These are phyloP conservation scores for Dryas alaskensis DNA, from an alignment of 306 rosid species.

Conservation along the genomic window DNA sequence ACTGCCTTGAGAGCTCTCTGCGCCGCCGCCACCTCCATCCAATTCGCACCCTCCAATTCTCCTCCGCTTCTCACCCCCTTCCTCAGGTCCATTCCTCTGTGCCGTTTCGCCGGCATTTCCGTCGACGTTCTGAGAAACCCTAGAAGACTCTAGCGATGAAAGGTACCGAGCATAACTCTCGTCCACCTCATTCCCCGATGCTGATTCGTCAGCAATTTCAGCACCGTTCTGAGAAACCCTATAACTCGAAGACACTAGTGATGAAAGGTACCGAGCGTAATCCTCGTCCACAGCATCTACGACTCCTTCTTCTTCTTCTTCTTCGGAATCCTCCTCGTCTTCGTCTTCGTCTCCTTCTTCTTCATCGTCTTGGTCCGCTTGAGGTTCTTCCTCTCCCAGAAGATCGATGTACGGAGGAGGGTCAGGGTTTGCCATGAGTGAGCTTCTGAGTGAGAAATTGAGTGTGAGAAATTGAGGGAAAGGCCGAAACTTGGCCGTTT, in stretches of 20 bases:
- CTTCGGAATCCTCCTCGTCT: background rate
- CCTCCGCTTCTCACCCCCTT: constrained; percentile 57
- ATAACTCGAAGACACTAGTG: too few species aligned
- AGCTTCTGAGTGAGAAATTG: background rate
- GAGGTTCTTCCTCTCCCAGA: background rate
- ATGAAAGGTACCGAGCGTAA: too few species aligned
- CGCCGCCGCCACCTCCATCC: constrained; percentile 11
- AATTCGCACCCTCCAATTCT: constrained; percentile 49
- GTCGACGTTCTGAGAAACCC: constrained; percentile 28
- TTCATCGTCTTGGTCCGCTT: background rate
- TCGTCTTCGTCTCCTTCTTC: background rate
- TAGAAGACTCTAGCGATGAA: background rate
- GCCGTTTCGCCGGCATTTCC: constrained; percentile 22
- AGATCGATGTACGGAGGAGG: background rate
- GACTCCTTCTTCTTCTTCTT: constrained; percentile 2
- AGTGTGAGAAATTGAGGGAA: background rate
- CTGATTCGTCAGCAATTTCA: too few species aligned
- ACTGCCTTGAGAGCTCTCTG: constrained; percentile 44
- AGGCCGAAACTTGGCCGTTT: background rate
- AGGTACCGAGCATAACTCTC: too few species aligned
- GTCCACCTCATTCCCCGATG: too few species aligned
- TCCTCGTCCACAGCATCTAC: too few species aligned
- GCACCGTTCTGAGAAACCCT: too few species aligned
- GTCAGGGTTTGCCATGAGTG: background rate
- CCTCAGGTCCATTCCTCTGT: constrained; percentile 25